These are phyloP conservation scores for Eragrostis tef DNA, from an alignment of 202 grass and related monocot genomes.

Conservation along the genomic window DNA sequence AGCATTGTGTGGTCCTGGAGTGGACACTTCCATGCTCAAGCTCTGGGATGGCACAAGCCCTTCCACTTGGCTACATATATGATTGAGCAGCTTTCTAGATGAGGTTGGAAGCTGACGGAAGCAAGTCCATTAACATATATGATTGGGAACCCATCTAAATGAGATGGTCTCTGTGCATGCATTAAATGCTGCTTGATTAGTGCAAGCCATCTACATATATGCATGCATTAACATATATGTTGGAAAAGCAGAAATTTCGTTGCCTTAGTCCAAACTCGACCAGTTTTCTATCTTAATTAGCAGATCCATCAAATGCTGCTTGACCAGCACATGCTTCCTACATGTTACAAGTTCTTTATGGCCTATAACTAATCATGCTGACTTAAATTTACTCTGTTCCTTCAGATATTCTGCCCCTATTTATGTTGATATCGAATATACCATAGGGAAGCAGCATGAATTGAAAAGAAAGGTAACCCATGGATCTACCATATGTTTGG, in stretches of 20 bases:
- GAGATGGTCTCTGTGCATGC: neutral
- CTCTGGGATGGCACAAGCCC: too few species aligned
- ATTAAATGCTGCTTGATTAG: too few species aligned
- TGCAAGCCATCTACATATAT: neutral
- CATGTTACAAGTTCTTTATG: neutral
- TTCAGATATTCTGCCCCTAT: constrained; percentile 82
- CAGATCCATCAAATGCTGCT: constrained; percentile 1
- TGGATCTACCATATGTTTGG: constrained; percentile 3
- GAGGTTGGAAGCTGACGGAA: too few species aligned
- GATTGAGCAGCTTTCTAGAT: too few species aligned
- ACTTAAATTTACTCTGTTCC: constrained; percentile 38
- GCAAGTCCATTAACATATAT: neutral
- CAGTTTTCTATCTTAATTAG: neutral
- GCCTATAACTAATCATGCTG: constrained; percentile 20
- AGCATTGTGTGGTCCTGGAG: too few species aligned
- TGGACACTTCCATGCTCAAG: too few species aligned
- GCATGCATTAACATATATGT: neutral
- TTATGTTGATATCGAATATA: constrained; percentile 72
- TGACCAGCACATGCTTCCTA: neutral
- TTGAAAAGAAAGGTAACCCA: constrained; percentile 38
- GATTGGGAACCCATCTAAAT: neutral
- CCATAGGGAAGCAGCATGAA: constrained; percentile 56
- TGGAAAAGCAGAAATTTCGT: neutral
- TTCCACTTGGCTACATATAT: too few species aligned
- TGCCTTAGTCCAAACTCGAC: neutral